These are phyloP conservation scores for Trametes hirsuta DNA, from an alignment of 1,284 basidiomycete species.

Conservation along the genomic window DNA sequence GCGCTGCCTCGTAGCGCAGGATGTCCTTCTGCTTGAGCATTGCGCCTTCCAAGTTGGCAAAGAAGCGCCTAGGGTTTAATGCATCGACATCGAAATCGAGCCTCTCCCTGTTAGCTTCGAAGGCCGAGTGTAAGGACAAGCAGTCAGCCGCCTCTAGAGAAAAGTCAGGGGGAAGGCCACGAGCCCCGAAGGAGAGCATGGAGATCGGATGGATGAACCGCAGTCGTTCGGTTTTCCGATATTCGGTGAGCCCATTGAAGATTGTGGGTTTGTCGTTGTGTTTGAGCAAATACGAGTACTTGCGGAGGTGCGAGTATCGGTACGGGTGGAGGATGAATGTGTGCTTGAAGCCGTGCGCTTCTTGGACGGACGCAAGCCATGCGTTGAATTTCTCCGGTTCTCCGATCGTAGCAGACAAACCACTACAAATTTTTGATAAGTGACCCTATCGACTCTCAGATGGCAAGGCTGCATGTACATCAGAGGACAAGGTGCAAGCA, in stretches of 20 bases:
- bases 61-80: constrained; percentile 52
- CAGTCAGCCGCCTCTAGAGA: constrained; percentile 63
- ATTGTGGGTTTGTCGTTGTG: constrained; percentile 18
- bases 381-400: constrained; percentile 63
- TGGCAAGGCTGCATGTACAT: constrained; percentile 48
- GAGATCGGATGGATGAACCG: constrained; percentile 66
- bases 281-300: constrained; percentile 56
- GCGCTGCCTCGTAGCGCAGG: constrained; percentile 54
- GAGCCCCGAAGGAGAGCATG: constrained; percentile 38
- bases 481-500: constrained; percentile 68
- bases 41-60: constrained; percentile 34
- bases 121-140: constrained; percentile 51
- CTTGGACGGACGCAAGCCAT: constrained; percentile 67
- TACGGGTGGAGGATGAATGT: constrained; percentile 63
- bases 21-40: constrained; percentile 62
- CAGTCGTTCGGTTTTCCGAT: constrained; percentile 43
- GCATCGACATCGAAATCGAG: constrained; percentile 34
- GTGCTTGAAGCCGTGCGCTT: constrained; percentile 58
- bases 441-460: background rate
- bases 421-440: constrained; percentile 40
- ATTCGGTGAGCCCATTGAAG: constrained; percentile 45
- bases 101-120: constrained; percentile 32
- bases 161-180: constrained; percentile 57
- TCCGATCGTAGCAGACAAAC: constrained; percentile 73
- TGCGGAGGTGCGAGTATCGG: constrained; percentile 73